Evolutionary conservation across 73 alveolate species (phyloP), one percentile per base, ranked within the genome.

Genomic region (Paramecium tetraurelia): DNA sequence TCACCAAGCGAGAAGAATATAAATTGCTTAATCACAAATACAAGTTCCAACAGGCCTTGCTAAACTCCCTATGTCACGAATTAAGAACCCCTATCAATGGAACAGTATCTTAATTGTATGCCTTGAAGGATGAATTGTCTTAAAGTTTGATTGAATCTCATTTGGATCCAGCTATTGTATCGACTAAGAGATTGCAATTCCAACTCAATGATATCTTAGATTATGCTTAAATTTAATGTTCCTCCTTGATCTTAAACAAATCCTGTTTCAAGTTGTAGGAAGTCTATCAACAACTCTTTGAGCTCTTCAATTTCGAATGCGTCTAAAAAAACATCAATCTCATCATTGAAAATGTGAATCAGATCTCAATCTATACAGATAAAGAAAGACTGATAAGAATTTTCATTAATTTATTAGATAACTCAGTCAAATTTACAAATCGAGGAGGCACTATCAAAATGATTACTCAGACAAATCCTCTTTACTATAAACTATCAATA

Each of bases 21-120:
- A 72, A 72, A 72, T 72, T 72, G 16, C 21, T 72, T 1, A 72
- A 72, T 72, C 59, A 72, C 40, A 72, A 72, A 36, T 33, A 36
- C 12, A 72, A 72, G 18, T 72, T 72, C 7, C 40, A 72, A 72
- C 40, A 72, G 18, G 59, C 59, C 6, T 72, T 72, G 10, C 21
- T 72, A 14, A 72, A 72, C 40, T 72, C 86, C 4, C n/a, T 72
- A 35, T 72, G 86, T 38, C 86, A 72, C 40, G 86, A 72, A 40
- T 20, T 72, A 72, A 72, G 86, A 72, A 72, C 86, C 5, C 86
- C 86, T 12, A 72, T 72, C 5, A 72, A 72, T 72, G 86, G 59
- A 35, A 72, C 86, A 12, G 36, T 72, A 10, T 72, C 59, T 14
- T 72, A 72, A 72, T 20, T 72, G 11, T 36, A 33, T 72, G 86